phyloP scores from a whole-genome alignment of 164 flowering plant species.

The Chimonanthus salicifolius region DNA sequence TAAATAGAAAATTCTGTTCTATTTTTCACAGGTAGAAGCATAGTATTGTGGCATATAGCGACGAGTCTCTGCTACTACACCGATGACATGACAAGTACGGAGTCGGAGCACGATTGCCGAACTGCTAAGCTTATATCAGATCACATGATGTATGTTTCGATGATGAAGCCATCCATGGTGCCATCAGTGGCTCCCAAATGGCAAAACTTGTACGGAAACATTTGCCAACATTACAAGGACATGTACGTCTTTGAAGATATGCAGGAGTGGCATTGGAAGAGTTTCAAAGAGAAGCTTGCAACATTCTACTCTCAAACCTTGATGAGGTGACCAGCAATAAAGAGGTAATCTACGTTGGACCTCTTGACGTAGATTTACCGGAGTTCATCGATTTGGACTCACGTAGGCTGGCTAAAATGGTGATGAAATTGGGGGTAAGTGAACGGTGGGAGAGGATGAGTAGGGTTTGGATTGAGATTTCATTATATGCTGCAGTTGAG shows the following conservation, averaged over 20 bases:
- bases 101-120: too few species aligned
- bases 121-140: slow-evolving; percentile 8
- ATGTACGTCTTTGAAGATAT: background rate
- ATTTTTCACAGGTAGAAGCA: background rate
- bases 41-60: slow-evolving; percentile 13
- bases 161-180: slow-evolving; percentile 12
- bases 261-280: background rate
- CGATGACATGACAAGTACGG: background rate
- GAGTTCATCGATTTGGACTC: background rate
- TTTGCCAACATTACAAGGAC: slow-evolving; percentile 14
- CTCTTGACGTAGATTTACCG: too few species aligned
- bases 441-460: slow-evolving; percentile 7
- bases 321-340: too few species aligned
- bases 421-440: background rate
- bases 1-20: too few species aligned
- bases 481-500: slow-evolving; percentile 7
- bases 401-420: slow-evolving; percentile 12
- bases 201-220: slow-evolving; percentile 9
- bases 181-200: slow-evolving; percentile 12
- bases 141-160: slow-evolving; percentile 19
- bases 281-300: background rate
- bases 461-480: slow-evolving; percentile 13
- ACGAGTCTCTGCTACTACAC: slow-evolving; percentile 5
- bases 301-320: background rate
- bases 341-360: too few species aligned